phyloP scores from a whole-genome alignment of 2,329 filamentous ascomycete species.

The Clonostachys rhizophaga region DNA sequence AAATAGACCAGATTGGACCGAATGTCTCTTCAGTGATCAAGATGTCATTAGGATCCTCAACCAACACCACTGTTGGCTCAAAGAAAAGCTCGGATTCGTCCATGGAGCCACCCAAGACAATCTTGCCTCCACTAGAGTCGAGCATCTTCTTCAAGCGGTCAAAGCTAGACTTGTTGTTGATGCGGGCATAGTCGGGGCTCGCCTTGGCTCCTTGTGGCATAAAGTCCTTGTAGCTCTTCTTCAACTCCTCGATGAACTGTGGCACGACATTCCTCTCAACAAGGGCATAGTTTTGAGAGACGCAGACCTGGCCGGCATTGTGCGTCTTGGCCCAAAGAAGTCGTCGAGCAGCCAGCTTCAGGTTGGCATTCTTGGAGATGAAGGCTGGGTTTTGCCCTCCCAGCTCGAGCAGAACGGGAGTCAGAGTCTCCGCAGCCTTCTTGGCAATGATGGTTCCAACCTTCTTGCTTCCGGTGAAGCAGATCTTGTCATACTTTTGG shows the following conservation, averaged over 20 bases:
- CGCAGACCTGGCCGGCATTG: constrained; percentile 87
- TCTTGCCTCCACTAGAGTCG: constrained; percentile 76
- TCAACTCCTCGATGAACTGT: constrained; percentile 70
- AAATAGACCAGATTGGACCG: constrained; percentile 83
- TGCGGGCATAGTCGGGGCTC: constrained; percentile 74
- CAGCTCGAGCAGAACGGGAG: constrained; percentile 84
- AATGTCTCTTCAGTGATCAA: constrained; percentile 85
- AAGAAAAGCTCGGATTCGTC: constrained; percentile 81
- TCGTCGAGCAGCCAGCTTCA: constrained; percentile 74
- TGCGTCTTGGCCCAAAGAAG: constrained; percentile 85
- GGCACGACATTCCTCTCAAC: constrained; percentile 71
- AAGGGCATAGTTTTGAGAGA: constrained; percentile 89
- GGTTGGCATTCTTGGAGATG: constrained; percentile 77
- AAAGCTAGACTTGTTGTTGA: constrained; percentile 79
- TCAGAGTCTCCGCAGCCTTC: constrained; percentile 85
- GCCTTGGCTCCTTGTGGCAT: constrained; percentile 76
- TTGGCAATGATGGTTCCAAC: constrained; percentile 86
- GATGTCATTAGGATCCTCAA: constrained; percentile 66
- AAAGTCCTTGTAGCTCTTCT: constrained; percentile 67
- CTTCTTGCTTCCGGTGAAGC: constrained; percentile 78
- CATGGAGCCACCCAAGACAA: constrained; percentile 80
- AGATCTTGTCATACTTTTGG: constrained; percentile 96
- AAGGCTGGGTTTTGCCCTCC: constrained; percentile 92
- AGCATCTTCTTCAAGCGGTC: constrained; percentile 84
- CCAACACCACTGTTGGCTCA: constrained; percentile 86